Evolutionary conservation across 768 basidiomycete genomes (phyloP), one percentile per base, ranked within the genome.

Genomic region (Pisolithus sp.): DNA sequence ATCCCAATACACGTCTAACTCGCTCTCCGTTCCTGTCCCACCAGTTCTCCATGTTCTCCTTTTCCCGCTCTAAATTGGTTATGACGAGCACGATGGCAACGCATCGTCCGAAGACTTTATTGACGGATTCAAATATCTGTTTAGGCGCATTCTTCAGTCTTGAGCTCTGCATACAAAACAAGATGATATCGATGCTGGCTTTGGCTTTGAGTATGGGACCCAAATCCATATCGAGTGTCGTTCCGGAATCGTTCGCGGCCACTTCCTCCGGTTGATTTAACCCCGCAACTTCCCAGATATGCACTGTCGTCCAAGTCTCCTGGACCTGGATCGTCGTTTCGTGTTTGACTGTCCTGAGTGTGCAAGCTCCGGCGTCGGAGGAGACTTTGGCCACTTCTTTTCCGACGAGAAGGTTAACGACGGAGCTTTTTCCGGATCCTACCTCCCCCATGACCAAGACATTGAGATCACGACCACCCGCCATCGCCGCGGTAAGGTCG

Each of bases 361-460:
- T 72, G 48, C 61, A 66, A 1, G 68, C 68, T 0, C 36, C 24
- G 2, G 62, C 59, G 4, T 52, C 42, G 31, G 53, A 58, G 9
- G 65, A 67, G 9, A 59, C 53, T 0, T 31, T n/a, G 2, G 68
- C 69, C 2, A 47, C 31, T 1, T 60, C 41, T 1, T 37, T 17
- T 15, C 59, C 60, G 17, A 49, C 51, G 26, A 71, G 40, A 62
- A 71, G 60, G 53, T 71, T 72, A 36, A 71, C 50, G 24, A 71
- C 54, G 1, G 65, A 66, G 51, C 69, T 71, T 49, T 71, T 72
- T 2, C 59, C 61, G 20, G 30, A 23, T 18, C 51, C 51, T 23
- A 26, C 36, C 44, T 52, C 51, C 8, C 51, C 51, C 18, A 52
- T 47, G 5, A 52, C 31, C 30, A 52, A 9, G 7, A 46, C 26